Base-by-base conservation (phyloP, 129 eudicot species). In the Lactuca sativa region DNA sequence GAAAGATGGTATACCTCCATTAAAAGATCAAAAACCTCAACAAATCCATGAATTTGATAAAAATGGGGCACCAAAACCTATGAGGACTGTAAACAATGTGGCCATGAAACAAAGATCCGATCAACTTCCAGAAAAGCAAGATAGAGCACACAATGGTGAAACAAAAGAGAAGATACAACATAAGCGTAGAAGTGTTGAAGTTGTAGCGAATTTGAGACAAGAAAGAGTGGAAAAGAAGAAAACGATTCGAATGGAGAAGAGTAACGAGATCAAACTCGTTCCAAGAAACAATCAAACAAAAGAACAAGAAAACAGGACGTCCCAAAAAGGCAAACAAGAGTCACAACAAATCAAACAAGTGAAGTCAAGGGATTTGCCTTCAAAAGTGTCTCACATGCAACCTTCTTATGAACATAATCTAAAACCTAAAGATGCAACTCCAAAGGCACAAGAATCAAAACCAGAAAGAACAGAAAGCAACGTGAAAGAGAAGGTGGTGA, bases 251-350 rank as follows among this genome's bases (percentile, higher is more conserved):
- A 56, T 12, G 43, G 84, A 73, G 43, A 76, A 60, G 73, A 81
- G 62, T 73, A 69, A 52, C 13, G 79, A 77, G 56, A 53, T 56
- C 71, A 69, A 64, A 65, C 66, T 72, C 44, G 64, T 52, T 47
- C 56, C 77, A 55, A 72, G 77, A 66, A 79, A 74, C 77, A 77
- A 76, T 72, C 82, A 67, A 16, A 68, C 49, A 74, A 51, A 37
- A 37, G 77, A 56, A 41, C 71, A 53, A n/a, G 86, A 57, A 38
- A 80, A 79, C 44, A 81, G 64, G 72, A 74, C 49, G 71, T 70
- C 38, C 56, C 81, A 78, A 41, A 74, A 36, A 74, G 74, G 34
- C 32, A 79, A 76, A 69, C 72, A 77, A 56, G 80, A 62, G 36
- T 48, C 53, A 25, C 69, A 61, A 4, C 73, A 56, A 11, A 71